A percentile compares a stretch with the other conserved stretches of the same genome.
phyloP scores from a whole-genome alignment of 306 rosid species.

The Vigna angularis region DNA sequence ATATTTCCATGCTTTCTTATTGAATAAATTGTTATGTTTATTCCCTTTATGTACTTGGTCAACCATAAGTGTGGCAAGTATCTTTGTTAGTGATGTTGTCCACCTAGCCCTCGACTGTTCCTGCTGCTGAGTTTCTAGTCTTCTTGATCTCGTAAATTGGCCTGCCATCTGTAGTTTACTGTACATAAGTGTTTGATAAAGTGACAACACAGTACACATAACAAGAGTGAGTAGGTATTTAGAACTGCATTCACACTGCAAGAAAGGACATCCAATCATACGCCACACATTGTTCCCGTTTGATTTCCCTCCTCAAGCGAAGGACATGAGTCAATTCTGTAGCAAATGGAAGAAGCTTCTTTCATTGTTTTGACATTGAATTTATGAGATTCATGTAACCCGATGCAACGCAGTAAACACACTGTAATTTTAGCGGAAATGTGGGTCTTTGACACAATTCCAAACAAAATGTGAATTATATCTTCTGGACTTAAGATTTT shows the following conservation, averaged over 20 bases:
- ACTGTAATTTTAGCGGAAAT: not conserved
- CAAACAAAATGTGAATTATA: not conserved
- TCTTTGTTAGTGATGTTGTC: conserved; percentile 68
- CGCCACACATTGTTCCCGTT: not conserved
- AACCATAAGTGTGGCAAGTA: conserved; percentile 69
- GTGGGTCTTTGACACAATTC: not conserved
- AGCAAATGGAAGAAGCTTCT: not conserved
- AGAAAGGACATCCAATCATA: not conserved
- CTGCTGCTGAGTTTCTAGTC: conserved; percentile 55
- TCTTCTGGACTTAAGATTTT: conserved; percentile 2
- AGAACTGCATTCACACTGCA: not conserved
- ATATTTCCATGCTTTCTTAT: conserved; percentile 74
- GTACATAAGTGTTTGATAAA: conserved; percentile 19
- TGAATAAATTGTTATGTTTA: conserved; percentile 58
- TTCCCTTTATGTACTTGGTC: conserved; percentile 70
- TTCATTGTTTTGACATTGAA: not conserved
- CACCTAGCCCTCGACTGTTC: conserved; percentile 78
- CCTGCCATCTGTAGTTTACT: conserved; percentile 60
- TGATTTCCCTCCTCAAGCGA: not conserved
- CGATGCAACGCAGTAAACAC: not conserved
- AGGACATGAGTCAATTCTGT: not conserved
- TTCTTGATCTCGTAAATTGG: conserved; percentile 56
- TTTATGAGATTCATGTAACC: not conserved
- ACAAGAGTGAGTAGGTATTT: not conserved
- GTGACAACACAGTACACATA: not conserved